phyloP scores from a whole-genome alignment of 257 asterid species.

The Mitragyna speciosa region DNA sequence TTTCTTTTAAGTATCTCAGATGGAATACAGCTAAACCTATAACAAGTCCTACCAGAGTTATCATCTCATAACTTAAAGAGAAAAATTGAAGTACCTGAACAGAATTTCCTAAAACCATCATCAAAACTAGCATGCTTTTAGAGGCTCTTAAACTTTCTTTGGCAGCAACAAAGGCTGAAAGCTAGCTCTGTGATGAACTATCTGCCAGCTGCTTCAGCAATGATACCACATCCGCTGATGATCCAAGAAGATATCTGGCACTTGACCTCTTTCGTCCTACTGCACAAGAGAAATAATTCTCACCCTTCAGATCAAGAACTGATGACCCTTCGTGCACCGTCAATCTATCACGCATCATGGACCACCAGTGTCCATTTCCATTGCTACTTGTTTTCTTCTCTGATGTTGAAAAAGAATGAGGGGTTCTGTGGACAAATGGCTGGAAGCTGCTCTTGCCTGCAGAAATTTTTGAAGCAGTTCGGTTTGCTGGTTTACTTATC shows the following conservation, averaged over 20 bases:
- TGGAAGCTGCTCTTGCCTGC: conserved; percentile 36
- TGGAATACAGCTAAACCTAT: background rate
- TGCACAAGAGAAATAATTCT: conserved; percentile 88
- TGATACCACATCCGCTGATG: conserved; percentile 72
- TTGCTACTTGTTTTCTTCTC: conserved; percentile 44
- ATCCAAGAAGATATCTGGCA: conserved; percentile 75
- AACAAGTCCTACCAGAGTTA: background rate
- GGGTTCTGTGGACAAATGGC: conserved; percentile 39
- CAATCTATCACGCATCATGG: conserved; percentile 53
- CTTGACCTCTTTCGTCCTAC: conserved; percentile 72
- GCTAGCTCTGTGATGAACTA: conserved; percentile 12
- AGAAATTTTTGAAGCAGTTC: conserved; percentile 34
- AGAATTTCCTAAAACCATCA: background rate
- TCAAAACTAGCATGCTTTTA: background rate
- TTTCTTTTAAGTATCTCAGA: background rate
- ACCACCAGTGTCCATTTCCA: conserved; percentile 58
- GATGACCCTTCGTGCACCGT: conserved; percentile 81
- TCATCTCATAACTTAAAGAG: background rate
- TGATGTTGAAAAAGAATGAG: conserved; percentile 29
- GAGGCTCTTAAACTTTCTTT: background rate
- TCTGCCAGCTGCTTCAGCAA: conserved; percentile 55
- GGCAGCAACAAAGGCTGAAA: background rate
- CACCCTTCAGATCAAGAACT: conserved; percentile 82
- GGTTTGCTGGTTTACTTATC: conserved; percentile 40
- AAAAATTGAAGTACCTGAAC: conserved; percentile 2